Percentiles rank a stretch among this genome's conserved stretches.
These are phyloP conservation scores for Sabuloglossum arenarium DNA, from an alignment of 495 filamentous ascomycete species.

Conservation along the genomic window DNA sequence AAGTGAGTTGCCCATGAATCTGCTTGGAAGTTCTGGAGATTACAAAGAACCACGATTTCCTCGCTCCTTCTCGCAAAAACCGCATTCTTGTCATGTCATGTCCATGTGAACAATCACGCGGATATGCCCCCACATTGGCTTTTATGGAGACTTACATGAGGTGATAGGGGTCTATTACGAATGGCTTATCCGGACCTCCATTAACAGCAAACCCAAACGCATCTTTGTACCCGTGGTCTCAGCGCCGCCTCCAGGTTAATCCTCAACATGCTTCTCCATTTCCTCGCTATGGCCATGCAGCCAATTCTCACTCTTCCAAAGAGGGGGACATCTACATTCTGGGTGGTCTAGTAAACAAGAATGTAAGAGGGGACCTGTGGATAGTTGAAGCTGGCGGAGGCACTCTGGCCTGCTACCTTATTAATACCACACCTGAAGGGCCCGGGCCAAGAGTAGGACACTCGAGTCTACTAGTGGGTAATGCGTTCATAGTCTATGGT, in stretches of 20 bases:
- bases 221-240: constrained; percentile 88
- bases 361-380: constrained; percentile 94
- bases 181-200: constrained; percentile 19
- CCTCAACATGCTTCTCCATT: constrained; percentile 72
- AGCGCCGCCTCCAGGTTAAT: constrained; percentile 69
- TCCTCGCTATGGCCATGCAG: constrained; percentile 90
- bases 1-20: constrained; percentile 10
- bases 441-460: constrained; percentile 93
- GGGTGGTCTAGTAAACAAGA: constrained; percentile 86
- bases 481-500: constrained; percentile 97
- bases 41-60: neutral
- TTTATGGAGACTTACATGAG: neutral
- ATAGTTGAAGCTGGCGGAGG: constrained; percentile 74
- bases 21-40: neutral
- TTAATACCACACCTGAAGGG: constrained; percentile 79
- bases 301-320: constrained; percentile 80
- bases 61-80: too few relatives aligned
- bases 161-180: constrained; percentile 4
- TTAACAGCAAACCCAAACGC: constrained; percentile 21
- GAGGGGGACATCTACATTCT: constrained; percentile 97
- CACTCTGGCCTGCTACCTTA: constrained; percentile 77
- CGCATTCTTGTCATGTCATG: neutral
- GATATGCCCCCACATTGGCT: neutral
- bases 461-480: constrained; percentile 83
- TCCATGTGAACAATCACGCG: neutral